These are phyloP conservation scores for Pezicula rhizophila DNA, from an alignment of 2,329 filamentous ascomycete species.

Conservation along the genomic window DNA sequence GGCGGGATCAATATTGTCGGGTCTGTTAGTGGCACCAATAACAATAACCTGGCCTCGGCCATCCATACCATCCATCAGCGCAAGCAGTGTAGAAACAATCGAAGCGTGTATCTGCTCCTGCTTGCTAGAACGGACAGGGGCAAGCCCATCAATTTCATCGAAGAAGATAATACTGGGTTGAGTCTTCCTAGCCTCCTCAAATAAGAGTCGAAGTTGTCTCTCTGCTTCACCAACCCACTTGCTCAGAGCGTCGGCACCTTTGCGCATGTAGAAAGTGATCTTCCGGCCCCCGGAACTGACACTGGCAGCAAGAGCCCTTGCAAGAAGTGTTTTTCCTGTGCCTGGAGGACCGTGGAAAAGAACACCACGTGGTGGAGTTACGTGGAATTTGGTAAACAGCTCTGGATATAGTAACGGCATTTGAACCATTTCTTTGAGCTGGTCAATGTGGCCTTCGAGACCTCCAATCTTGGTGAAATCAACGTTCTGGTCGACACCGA, in stretches of 20 bases:
- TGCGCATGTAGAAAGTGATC: slow-evolving; percentile 99
- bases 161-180: slow-evolving; percentile 99
- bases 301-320: slow-evolving; percentile 84
- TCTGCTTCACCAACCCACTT: slow-evolving; percentile 99
- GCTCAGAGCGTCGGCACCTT: slow-evolving; percentile 92
- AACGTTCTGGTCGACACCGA: slow-evolving; percentile 87
- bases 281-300: slow-evolving; percentile 85
- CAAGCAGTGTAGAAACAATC: slow-evolving; percentile 90
- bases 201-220: slow-evolving; percentile 84
- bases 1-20: slow-evolving; percentile 95
- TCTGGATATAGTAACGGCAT: slow-evolving; percentile 92
- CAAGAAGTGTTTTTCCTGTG: slow-evolving; percentile 91
- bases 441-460: slow-evolving; percentile 87
- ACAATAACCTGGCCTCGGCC: slow-evolving; percentile 97
- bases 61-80: slow-evolving; percentile 97
- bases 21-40: slow-evolving; percentile 96
- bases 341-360: slow-evolving; percentile 95
- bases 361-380: slow-evolving; percentile 90
- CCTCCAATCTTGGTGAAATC: slow-evolving; percentile 94
- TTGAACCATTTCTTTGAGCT: slow-evolving; percentile 98
- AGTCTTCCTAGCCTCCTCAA: slow-evolving; percentile 90
- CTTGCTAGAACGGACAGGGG: slow-evolving; percentile 93
- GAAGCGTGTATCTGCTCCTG: slow-evolving; percentile 98
- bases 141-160: slow-evolving; percentile 95
- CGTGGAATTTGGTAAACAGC: slow-evolving; percentile 83